Base-by-base conservation (phyloP, 371 early-diverging fungal genomes). In the Mortierella sp. region DNA sequence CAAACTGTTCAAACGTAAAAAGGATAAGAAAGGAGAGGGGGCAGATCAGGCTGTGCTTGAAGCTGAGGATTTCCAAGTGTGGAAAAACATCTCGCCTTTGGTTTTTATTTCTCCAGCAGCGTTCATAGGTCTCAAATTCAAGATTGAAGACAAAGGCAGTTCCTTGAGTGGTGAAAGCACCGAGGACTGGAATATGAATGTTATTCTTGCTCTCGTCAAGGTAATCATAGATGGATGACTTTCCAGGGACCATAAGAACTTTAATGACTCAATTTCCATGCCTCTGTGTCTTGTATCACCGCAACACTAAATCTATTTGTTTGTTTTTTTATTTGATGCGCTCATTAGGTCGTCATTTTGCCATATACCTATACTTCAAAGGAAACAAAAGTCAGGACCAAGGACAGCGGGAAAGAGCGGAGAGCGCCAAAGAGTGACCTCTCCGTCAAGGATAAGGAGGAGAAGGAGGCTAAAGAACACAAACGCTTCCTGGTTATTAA, bases 131-230 rank as follows among this genome's bases (percentile, higher is more conserved):
- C 75, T 80, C 37, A 64, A 71, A 23, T 75, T 80, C 58, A 80
- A 75, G 75, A 71, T 74, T 47, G 81, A 80, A 37, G 81, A 80
- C 63, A 80, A 80, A 37, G 81, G 81, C 7, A 75, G 81, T 40
- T 49, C 64, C 17, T 28, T 71, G 37, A 57, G 22, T 9, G 72
- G 64, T 40, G 64, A 40, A 56, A 49, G 47, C 37, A 71, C 45
- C n/a, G 68, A 40, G 28, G 75, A 74, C 40, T 80, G 81, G 81
- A 80, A 80, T 31, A 80, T 80, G 81, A 80, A 80, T 49, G 57
- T 80, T n/a, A 80, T 80, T 56, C 69, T 80, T n/a, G 75, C 75
- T 10, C 66, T 80, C 6, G 81, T 80, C 45, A 80, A 80, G 72
- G 81, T 75, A 71, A 58, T 40, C 3, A 40, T 13, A 6, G 40